Conservation (phyloP, 768 basidiomycete genomes). For the Mycena albidolilacea region DNA sequence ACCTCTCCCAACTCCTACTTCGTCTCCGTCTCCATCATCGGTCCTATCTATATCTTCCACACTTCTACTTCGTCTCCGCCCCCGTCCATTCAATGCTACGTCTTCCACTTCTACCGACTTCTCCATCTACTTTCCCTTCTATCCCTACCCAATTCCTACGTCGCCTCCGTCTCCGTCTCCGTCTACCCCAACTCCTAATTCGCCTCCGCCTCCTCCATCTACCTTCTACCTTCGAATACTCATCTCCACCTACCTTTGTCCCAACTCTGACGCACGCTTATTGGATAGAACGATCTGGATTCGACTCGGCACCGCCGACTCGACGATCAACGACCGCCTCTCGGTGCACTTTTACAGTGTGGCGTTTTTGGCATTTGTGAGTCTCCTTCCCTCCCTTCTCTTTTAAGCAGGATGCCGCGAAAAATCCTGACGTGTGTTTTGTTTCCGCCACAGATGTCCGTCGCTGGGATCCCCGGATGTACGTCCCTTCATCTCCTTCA, state of each 20-base stretch:
- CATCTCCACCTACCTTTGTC: not conserved
- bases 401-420: not conserved
- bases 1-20: not conserved
- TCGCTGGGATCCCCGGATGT: constrained; percentile 73
- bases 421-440: not conserved
- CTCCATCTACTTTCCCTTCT: too few species aligned
- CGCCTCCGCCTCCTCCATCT: too few species aligned
- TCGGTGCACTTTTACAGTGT: constrained; percentile 72
- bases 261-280: constrained; percentile 25
- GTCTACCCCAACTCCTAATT: too few species aligned
- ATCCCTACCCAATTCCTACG: too few species aligned
- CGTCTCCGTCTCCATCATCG: not conserved
- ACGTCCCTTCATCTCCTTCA: constrained; percentile 22
- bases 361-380: constrained; percentile 66
- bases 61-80: too few species aligned
- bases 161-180: too few species aligned
- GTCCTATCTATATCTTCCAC: too few species aligned
- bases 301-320: constrained; percentile 54
- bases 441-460: constrained; percentile 59
- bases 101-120: too few species aligned
- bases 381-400: constrained; percentile 30
- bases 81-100: too few species aligned
- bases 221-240: not conserved
- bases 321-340: constrained; percentile 62
- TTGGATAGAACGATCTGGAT: constrained; percentile 67